Conservation (phyloP, 331 rosid species). For the Erythrophleum ivorense region DNA sequence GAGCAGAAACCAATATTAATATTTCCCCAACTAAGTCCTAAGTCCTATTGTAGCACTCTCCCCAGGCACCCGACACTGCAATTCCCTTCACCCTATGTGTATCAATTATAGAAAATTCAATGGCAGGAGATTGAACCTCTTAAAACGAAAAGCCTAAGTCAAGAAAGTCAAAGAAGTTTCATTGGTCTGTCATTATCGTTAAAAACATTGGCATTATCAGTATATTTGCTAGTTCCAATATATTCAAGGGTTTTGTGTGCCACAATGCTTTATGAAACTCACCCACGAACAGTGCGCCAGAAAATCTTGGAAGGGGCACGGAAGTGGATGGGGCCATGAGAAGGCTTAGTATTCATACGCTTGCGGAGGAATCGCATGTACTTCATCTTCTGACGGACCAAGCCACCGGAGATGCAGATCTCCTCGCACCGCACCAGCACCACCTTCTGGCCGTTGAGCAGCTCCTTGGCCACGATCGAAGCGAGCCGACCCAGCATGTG, state of each 20-base stretch:
- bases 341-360: slow-evolving; percentile 83
- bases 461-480: slow-evolving; percentile 72
- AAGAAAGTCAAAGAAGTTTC: neutral
- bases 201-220: neutral
- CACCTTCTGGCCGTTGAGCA: slow-evolving; percentile 66
- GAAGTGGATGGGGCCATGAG: slow-evolving; percentile 79
- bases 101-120: neutral
- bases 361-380: slow-evolving; percentile 72
- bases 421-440: slow-evolving; percentile 69
- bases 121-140: neutral
- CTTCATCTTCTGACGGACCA: slow-evolving; percentile 80
- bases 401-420: slow-evolving; percentile 70
- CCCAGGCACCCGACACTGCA: neutral
- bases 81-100: neutral
- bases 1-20: neutral
- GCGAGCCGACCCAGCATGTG: slow-evolving; percentile 78
- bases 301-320: slow-evolving; percentile 80
- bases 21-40: neutral
- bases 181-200: neutral
- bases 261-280: neutral
- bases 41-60: neutral
- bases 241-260: neutral
- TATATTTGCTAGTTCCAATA: neutral
- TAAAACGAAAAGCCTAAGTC: neutral
- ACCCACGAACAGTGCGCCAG: slow-evolving; percentile 62